phyloP scores from a whole-genome alignment of 1,139 yeast genomes.

The Debaryomycetaceae sp. region DNA sequence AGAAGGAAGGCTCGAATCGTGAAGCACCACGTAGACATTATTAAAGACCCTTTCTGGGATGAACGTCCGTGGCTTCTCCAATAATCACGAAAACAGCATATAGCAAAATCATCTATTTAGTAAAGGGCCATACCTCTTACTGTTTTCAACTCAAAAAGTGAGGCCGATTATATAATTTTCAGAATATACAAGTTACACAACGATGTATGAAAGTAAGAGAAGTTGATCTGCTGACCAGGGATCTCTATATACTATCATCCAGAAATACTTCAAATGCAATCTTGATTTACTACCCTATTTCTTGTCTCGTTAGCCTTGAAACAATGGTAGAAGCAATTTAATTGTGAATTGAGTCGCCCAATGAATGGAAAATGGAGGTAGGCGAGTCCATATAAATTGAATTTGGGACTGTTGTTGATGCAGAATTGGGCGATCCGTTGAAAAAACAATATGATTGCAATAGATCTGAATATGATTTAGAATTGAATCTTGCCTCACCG shows the following conservation, averaged over 20 bases:
- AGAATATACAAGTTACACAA: background rate
- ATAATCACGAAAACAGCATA: background rate
- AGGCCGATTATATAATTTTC: no score
- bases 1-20: conserved; percentile 47
- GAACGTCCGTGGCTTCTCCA: conserved; percentile 33
- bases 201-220: background rate
- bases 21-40: conserved; percentile 53
- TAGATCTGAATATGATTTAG: conserved; percentile 28
- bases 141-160: no score
- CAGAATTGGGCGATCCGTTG: conserved; percentile 16
- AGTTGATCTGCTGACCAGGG: background rate
- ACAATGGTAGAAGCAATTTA: conserved; percentile 4
- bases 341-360: conserved; percentile 31
- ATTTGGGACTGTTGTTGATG: conserved; percentile 5
- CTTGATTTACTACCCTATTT: background rate
- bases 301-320: background rate
- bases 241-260: background rate
- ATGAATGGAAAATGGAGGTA: conserved; percentile 29
- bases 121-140: no score
- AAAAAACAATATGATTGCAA: conserved; percentile 33
- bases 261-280: background rate
- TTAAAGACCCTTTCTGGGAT: conserved; percentile 57
- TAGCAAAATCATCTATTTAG: conserved; percentile 1
- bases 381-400: conserved; percentile 11
- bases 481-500: conserved; percentile 13